These are phyloP conservation scores for Globisporangium nagaii DNA, from an alignment of 352 stramenopile genomes.

Conservation along the genomic window DNA sequence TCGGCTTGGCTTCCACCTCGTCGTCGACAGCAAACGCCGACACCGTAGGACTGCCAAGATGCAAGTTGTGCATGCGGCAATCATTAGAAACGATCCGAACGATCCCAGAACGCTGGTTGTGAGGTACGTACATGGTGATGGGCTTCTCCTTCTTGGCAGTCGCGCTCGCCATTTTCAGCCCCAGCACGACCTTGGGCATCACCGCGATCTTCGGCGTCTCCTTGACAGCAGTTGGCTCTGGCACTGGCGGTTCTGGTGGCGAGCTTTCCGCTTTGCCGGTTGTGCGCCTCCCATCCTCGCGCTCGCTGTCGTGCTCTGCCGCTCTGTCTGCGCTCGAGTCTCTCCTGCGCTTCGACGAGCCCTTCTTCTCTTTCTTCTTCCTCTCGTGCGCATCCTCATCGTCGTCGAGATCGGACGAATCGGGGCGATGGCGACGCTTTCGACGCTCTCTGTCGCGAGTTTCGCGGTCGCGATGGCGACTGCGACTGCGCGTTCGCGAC, in stretches of 20 bases:
- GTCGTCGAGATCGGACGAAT: slow-evolving; percentile 12
- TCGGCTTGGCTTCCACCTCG: slow-evolving; percentile 28
- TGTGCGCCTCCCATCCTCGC: neutral
- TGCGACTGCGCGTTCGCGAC: slow-evolving; percentile 24
- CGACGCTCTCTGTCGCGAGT: slow-evolving; percentile 12
- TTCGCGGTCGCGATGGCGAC: slow-evolving; percentile 12
- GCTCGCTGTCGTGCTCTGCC: neutral
- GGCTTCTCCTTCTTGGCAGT: slow-evolving; percentile 33
- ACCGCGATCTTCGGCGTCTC: slow-evolving; percentile 1
- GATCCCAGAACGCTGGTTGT: too few relatives aligned
- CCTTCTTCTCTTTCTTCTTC: slow-evolving; percentile 3
- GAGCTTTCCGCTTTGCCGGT: neutral
- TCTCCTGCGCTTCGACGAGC: slow-evolving; percentile 13
- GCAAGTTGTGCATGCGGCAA: too few relatives aligned
- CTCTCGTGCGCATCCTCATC: slow-evolving; percentile 6
- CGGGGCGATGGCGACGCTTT: slow-evolving; percentile 16
- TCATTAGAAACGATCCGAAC: too few relatives aligned
- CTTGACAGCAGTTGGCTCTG: neutral
- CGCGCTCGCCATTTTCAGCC: slow-evolving; percentile 29
- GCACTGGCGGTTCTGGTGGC: neutral
- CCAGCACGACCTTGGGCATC: slow-evolving; percentile 38
- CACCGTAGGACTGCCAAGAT: slow-evolving; percentile 4
- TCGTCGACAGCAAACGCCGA: slow-evolving; percentile 36
- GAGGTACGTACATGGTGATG: slow-evolving; percentile 15
- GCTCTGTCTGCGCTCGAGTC: slow-evolving; percentile 3